Conservation (phyloP, 176 grass and related monocot species). For the Aegilops sharonensis region DNA sequence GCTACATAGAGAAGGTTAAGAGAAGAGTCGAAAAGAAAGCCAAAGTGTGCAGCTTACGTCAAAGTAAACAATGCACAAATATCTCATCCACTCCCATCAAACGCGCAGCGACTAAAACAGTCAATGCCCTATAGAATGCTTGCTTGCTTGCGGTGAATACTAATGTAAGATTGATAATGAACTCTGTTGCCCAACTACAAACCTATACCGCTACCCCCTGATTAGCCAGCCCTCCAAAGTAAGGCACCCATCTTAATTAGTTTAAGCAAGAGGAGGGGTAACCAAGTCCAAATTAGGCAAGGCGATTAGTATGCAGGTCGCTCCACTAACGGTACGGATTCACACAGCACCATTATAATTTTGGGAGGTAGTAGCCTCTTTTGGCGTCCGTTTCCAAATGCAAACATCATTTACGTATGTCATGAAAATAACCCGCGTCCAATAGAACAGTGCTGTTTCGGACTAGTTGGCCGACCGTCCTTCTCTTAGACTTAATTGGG, state of each 20-base stretch:
- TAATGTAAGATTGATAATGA: neutral
- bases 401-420: neutral
- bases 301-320: slow-evolving; percentile 11
- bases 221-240: neutral
- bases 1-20: neutral
- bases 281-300: slow-evolving; percentile 29
- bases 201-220: neutral
- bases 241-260: neutral
- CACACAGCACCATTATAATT: neutral
- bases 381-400: neutral
- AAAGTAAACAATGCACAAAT: neutral
- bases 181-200: slow-evolving; percentile 8
- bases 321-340: slow-evolving; percentile 43
- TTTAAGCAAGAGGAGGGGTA: slow-evolving; percentile 18
- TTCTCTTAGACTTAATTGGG: neutral
- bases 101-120: slow-evolving; percentile 30
- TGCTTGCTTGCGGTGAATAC: neutral
- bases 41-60: slow-evolving; percentile 25
- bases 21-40: neutral
- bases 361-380: neutral
- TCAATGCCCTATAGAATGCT: slow-evolving; percentile 27
- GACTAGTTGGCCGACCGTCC: neutral
- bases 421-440: slow-evolving; percentile 4
- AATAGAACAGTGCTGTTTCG: neutral
- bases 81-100: slow-evolving; percentile 44